Conservation (phyloP, 108 stramenopile species). For the Skeletonema menzelii region DNA sequence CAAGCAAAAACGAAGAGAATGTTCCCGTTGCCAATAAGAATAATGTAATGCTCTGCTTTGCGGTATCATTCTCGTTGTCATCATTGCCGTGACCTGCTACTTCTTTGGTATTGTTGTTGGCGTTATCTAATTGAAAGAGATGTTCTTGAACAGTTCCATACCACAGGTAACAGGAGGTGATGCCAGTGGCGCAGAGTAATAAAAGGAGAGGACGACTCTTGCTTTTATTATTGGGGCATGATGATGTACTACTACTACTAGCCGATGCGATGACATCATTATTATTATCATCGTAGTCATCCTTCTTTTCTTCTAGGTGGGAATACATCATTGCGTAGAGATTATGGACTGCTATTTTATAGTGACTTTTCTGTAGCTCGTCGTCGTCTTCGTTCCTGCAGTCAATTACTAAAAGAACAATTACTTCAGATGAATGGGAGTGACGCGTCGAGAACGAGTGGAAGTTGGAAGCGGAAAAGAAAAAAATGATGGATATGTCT, state of each 20-base stretch:
- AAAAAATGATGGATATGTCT: no score
- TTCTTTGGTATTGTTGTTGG: slow-evolving; percentile 1
- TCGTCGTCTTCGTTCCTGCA: no score
- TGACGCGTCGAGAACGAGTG: no score
- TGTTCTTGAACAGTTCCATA: slow-evolving; percentile 85
- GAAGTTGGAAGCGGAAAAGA: no score
- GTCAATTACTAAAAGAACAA: no score
- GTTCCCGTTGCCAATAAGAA: slow-evolving; percentile 71
- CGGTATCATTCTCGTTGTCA: no score
- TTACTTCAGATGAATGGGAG: no score
- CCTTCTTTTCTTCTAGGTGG: not conserved
- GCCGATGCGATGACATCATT: no score
- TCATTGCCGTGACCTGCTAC: slow-evolving; percentile 18
- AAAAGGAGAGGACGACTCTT: slow-evolving; percentile 35
- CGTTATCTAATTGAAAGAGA: slow-evolving; percentile 33
- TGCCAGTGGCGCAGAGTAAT: slow-evolving; percentile 65
- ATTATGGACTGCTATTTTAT: not conserved
- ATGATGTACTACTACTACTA: not conserved
- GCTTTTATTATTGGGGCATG: not conserved
- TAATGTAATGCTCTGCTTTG: slow-evolving; percentile 55
- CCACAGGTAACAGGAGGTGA: slow-evolving; percentile 75
- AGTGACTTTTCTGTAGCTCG: no score
- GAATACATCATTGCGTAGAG: not conserved
- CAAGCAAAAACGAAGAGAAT: slow-evolving; percentile 63
- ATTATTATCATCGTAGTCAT: not conserved